phyloP scores from a whole-genome alignment of 2,329 filamentous ascomycete species.

The Exophiala aquamarina region DNA sequence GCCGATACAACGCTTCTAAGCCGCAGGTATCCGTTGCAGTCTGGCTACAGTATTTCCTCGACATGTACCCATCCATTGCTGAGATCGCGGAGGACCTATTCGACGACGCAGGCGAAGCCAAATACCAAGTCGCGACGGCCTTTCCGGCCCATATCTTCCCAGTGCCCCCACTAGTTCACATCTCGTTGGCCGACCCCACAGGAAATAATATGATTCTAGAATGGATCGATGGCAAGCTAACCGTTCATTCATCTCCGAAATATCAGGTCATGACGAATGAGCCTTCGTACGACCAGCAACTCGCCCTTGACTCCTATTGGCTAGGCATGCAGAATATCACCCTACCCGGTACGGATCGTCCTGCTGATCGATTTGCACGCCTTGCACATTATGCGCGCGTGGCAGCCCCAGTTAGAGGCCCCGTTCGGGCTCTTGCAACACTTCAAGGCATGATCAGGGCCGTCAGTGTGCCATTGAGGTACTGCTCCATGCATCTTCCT shows the following conservation, averaged over 20 bases:
- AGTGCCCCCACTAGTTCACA: slow-evolving; percentile 4
- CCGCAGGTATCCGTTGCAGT: slow-evolving; percentile 5
- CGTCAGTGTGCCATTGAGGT: slow-evolving; percentile 3
- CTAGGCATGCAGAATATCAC: slow-evolving; percentile 1
- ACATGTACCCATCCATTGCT: not conserved
- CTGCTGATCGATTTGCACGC: slow-evolving; percentile 8
- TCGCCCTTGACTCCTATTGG: slow-evolving; percentile 9
- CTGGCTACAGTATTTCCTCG: slow-evolving; percentile 9
- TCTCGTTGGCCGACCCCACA: slow-evolving; percentile 2
- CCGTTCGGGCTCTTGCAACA: slow-evolving; percentile 1
- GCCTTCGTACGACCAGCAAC: slow-evolving; percentile 6
- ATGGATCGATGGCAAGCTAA: slow-evolving; percentile 5
- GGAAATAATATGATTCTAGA: slow-evolving; percentile 10
- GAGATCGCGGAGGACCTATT: slow-evolving; percentile 1
- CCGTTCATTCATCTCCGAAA: slow-evolving; percentile 1
- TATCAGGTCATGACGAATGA: slow-evolving; percentile 15
- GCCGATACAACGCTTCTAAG: not conserved
- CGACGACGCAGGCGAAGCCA: not conserved
- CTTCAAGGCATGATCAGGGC: slow-evolving; percentile 6
- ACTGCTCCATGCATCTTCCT: slow-evolving; percentile 3
- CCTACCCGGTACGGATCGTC: slow-evolving; percentile 6
- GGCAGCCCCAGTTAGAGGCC: not conserved
- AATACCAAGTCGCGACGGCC: slow-evolving; percentile 3
- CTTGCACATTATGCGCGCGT: slow-evolving; percentile 7
- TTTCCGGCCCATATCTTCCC: not conserved